A percentile compares a stretch with the other conserved stretches of the same genome.
These are phyloP conservation scores for Recurvomyces mirabilis DNA, from an alignment of 495 filamentous ascomycete genomes.

Conservation along the genomic window DNA sequence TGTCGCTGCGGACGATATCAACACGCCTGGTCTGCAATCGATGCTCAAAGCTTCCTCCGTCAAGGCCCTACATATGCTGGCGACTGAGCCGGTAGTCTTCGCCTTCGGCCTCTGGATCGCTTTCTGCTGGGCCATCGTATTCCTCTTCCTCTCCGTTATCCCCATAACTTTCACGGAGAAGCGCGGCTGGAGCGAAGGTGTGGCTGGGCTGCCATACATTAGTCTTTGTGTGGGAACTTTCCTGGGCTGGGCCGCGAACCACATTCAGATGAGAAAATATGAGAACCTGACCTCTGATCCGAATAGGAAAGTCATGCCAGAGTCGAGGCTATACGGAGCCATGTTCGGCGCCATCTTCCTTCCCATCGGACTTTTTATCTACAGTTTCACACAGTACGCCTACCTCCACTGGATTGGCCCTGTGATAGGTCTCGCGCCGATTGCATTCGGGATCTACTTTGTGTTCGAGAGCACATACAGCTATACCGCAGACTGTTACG, in stretches of 20 bases:
- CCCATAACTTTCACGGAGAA: conserved; percentile 17
- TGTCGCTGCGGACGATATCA: conserved; percentile 26
- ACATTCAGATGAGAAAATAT: conserved; percentile 19
- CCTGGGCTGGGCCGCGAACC: conserved; percentile 9
- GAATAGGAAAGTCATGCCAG: conserved; percentile 7
- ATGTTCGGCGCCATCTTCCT: conserved; percentile 10
- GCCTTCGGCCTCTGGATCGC: conserved; percentile 21
- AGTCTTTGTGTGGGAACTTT: conserved; percentile 19
- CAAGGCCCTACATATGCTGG: conserved; percentile 31
- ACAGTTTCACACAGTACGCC: conserved; percentile 17
- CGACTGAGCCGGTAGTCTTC: conserved; percentile 29
- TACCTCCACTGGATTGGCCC: conserved; percentile 18
- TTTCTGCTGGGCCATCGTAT: conserved; percentile 17
- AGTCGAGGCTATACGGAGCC: conserved; percentile 11
- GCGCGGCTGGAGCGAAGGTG: conserved; percentile 16
- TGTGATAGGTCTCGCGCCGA: conserved; percentile 12
- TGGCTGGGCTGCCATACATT: conserved; percentile 21
- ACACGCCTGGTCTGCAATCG: conserved; percentile 21
- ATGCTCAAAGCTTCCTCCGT: conserved; percentile 23
- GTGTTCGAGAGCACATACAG: conserved; percentile 15
- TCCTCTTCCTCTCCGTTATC: conserved; percentile 17
- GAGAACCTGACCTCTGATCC: conserved; percentile 8
- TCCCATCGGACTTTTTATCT: conserved; percentile 22
- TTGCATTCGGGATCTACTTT: conserved; percentile 19
- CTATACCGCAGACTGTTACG: conserved; percentile 31